These are phyloP conservation scores for Phlyctochytrium bullatum DNA, from an alignment of 192 early-diverging fungal genomes.

Conservation along the genomic window DNA sequence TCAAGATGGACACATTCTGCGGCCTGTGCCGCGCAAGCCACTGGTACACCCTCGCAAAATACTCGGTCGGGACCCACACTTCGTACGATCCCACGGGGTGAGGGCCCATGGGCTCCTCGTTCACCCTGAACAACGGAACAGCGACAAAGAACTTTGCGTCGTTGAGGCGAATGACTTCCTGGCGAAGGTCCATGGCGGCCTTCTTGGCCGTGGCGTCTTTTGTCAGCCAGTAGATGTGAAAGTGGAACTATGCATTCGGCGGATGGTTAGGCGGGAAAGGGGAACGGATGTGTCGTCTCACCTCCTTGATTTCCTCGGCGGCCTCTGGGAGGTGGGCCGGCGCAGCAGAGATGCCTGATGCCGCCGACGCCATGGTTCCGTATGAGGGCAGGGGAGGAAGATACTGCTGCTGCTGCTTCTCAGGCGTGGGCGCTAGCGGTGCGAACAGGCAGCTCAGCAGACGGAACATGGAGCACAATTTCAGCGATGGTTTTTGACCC, in stretches of 20 bases:
- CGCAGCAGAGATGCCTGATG: too few relatives aligned
- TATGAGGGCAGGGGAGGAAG: too few relatives aligned
- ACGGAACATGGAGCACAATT: too few relatives aligned
- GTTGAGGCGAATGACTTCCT: constrained; percentile 36
- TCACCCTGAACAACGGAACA: constrained; percentile 44
- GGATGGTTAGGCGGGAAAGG: background rate
- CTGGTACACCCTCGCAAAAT: constrained; percentile 50
- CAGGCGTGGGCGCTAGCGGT: too few relatives aligned
- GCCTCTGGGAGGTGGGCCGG: background rate
- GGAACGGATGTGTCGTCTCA: background rate
- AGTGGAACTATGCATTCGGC: too few relatives aligned
- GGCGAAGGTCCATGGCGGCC: constrained; percentile 13
- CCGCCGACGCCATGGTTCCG: too few relatives aligned
- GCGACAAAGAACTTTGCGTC: constrained; percentile 52
- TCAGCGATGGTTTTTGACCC: too few relatives aligned
- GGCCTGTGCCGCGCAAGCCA: constrained; percentile 54
- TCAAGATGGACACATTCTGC: constrained; percentile 46
- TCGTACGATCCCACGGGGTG: constrained; percentile 63
- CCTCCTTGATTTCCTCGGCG: constrained; percentile 21
- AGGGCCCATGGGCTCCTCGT: constrained; percentile 50
- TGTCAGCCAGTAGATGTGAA: constrained; percentile 66
- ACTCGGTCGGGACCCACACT: constrained; percentile 62
- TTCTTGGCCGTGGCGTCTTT: constrained; percentile 32
- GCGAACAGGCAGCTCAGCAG: too few relatives aligned
- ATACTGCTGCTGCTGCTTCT: too few relatives aligned